Percentiles rank a stretch among this genome's conserved stretches.
These are phyloP conservation scores for Hanseniaspora pseudoguilliermondii DNA, from an alignment of 805 yeast species.

Conservation along the genomic window DNA sequence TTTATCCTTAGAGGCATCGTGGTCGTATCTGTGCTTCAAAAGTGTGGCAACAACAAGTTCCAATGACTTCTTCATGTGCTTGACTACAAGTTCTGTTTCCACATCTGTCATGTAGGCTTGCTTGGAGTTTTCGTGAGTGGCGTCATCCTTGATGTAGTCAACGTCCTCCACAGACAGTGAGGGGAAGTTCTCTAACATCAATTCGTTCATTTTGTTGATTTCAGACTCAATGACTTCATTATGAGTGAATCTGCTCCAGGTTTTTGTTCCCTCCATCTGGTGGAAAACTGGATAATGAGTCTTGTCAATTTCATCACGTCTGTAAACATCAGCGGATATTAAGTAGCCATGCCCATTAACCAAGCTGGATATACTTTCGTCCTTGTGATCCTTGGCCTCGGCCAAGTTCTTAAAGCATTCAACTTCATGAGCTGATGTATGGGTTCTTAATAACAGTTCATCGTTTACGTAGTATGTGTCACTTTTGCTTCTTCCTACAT, in stretches of 20 bases:
- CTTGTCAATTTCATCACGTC: slow-evolving; percentile 88
- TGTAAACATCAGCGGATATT: slow-evolving; percentile 88
- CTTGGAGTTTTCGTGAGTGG: slow-evolving; percentile 49
- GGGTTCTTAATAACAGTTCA: slow-evolving; percentile 66
- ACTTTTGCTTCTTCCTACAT: slow-evolving; percentile 83
- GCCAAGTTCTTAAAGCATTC: slow-evolving; percentile 56
- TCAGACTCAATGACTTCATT: slow-evolving; percentile 17
- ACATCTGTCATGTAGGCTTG: slow-evolving; percentile 60
- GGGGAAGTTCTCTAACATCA: slow-evolving; percentile 35
- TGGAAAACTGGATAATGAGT: slow-evolving; percentile 97
- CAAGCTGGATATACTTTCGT: neutral
- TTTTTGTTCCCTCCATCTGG: slow-evolving; percentile 91
- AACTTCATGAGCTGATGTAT: slow-evolving; percentile 92
- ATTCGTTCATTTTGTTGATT: slow-evolving; percentile 47
- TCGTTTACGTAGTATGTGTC: slow-evolving; percentile 87
- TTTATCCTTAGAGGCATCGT: slow-evolving; percentile 35
- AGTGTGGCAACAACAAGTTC: slow-evolving; percentile 75
- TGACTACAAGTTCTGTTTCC: slow-evolving; percentile 57
- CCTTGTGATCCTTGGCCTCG: neutral
- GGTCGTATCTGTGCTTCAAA: slow-evolving; percentile 1
- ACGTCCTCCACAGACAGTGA: slow-evolving; percentile 65
- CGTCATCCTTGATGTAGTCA: slow-evolving; percentile 26
- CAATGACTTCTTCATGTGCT: slow-evolving; percentile 73
- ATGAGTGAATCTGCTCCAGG: slow-evolving; percentile 47
- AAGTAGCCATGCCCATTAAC: slow-evolving; percentile 62